Conservation (phyloP, 805 yeast species). For the Pichia scutulata region DNA sequence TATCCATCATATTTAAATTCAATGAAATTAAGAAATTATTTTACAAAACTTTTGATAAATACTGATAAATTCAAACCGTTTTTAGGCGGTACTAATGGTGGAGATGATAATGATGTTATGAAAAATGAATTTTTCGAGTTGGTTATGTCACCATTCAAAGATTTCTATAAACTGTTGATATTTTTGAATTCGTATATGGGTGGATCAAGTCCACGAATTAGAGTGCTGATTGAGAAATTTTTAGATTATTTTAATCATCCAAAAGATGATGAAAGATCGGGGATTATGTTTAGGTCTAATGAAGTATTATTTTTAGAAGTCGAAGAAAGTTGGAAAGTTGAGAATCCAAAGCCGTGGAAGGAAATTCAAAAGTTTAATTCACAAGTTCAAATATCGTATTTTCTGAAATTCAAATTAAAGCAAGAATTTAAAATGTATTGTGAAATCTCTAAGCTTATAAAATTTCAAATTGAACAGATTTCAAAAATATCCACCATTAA, state of each 20-base stretch:
- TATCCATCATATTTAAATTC: slow-evolving; percentile 21
- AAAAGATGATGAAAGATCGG: background rate
- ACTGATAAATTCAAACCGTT: slow-evolving; percentile 2
- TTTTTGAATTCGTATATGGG: slow-evolving; percentile 6
- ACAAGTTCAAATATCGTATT: slow-evolving; percentile 17
- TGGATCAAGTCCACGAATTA: slow-evolving; percentile 9
- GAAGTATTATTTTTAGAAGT: slow-evolving; percentile 12
- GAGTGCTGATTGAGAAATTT: slow-evolving; percentile 5
- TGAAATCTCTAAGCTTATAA: slow-evolving; percentile 7
- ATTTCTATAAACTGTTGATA: slow-evolving; percentile 2
- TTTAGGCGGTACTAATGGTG: slow-evolving; percentile 1
- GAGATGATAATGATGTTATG: background rate
- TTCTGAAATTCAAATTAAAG: slow-evolving; percentile 14
- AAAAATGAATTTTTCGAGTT: background rate
- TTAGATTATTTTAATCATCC: background rate
- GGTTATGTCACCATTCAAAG: slow-evolving; percentile 6
- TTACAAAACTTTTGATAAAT: background rate
- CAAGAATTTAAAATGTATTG: slow-evolving; percentile 1
- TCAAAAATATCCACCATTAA: slow-evolving; percentile 10
- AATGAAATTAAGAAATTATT: slow-evolving; percentile 5
- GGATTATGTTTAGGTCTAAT: background rate
- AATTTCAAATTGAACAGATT: slow-evolving; percentile 10
- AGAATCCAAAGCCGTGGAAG: slow-evolving; percentile 18
- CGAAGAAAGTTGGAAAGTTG: slow-evolving; percentile 18
- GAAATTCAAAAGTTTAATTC: slow-evolving; percentile 11